Conservation (phyloP, 169 alveolate species). For the Plasmodium yoelii region DNA sequence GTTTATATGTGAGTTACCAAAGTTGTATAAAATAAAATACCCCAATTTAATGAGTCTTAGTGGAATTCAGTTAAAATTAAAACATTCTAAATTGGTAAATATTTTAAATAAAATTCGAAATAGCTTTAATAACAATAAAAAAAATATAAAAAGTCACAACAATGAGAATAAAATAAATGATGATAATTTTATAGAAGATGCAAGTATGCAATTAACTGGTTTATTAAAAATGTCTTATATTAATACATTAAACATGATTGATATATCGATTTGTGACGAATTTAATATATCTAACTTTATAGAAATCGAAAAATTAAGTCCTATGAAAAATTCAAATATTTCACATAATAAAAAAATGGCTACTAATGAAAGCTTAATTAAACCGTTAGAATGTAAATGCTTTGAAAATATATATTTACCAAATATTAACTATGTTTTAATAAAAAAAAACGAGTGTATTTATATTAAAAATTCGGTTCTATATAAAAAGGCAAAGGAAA, state of each 20-base stretch:
- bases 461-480: constrained; percentile 16
- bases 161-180: not conserved
- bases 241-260: constrained; percentile 58
- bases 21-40: constrained; percentile 25
- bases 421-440: constrained; percentile 24
- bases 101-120: constrained; percentile 16
- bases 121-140: constrained; percentile 9
- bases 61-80: constrained; percentile 21
- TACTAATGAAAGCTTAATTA: not conserved
- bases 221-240: constrained; percentile 57
- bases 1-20: constrained; percentile 68
- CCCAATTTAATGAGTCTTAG: constrained; percentile 52
- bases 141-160: not conserved
- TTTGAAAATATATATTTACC: constrained; percentile 69
- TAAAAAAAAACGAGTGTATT: constrained; percentile 33
- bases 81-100: constrained; percentile 37
- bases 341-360: not conserved
- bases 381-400: constrained; percentile 32
- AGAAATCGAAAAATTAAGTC: not conserved
- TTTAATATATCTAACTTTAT: not conserved
- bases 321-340: constrained; percentile 7
- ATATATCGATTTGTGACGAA: constrained; percentile 42
- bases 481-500: constrained; percentile 5
- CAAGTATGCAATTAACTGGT: constrained; percentile 37
- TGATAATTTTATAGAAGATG: not conserved